Base-by-base conservation (phyloP, 2,329 filamentous ascomycete genomes). In the Westerdykella sp. region DNA sequence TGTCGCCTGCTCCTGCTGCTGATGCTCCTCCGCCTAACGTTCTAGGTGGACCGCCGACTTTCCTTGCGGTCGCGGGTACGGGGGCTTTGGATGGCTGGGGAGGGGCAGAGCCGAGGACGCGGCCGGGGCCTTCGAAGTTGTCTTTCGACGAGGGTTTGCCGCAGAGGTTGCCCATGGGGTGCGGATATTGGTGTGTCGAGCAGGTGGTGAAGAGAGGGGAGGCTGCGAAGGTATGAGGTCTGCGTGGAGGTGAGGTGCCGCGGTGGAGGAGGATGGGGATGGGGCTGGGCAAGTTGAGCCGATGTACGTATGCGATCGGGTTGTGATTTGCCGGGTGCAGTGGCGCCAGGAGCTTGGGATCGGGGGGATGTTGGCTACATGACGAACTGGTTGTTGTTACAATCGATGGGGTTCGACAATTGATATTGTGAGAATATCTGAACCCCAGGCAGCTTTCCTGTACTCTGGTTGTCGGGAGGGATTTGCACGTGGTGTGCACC, bases 91-190 rank as follows among this genome's bases (percentile, higher is more conserved):
- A 44, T 65, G 67, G 46, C 52, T 63, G 74, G 49, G 47, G 69
- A 52, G 7, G 73, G 66, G 74, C 72, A 31, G 81, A 74, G 53
- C 80, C 84, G 42, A 95, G 75, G 31, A 81, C 78, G 42, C 87
- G 84, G 46, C 87, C 88, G 39, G 85, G 83, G 42, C 79, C 78
- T 41, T 79, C 70, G 71, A 89, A 93, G 66, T 79, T 74, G 35
- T 71, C 56, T 50, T 72, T 59, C 11, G 25, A 28, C 49, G 78
- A 76, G 66, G 65, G 49, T 49, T 87, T 89, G 63, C 87, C 86
- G 73, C 87, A 95, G 69, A 88, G 77, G 66, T 88, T 91, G 46
- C 90, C 90, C 90, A 96, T 95, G 51, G 43, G 18, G 22, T 42
- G 41, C 41, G 44, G 43, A 46, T 35, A 10, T 28, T 66, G 23